These are phyloP conservation scores for Elsinoe fawcettii DNA, from an alignment of 2,329 filamentous ascomycete species.

Conservation along the genomic window DNA sequence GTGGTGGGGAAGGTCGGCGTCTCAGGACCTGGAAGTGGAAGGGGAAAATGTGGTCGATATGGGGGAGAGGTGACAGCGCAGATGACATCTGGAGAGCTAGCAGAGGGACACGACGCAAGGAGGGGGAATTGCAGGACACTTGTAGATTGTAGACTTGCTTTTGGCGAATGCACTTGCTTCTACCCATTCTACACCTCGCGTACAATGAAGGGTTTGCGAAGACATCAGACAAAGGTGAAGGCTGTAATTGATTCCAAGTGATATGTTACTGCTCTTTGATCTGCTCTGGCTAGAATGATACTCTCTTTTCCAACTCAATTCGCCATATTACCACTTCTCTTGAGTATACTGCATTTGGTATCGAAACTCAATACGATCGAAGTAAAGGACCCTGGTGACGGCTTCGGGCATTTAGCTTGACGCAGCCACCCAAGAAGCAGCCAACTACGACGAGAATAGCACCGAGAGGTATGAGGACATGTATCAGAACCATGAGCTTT, in stretches of 20 bases:
- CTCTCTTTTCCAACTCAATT: background rate
- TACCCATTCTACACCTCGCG: too few relatives aligned
- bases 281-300: background rate
- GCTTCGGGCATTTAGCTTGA: background rate
- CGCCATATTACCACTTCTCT: background rate
- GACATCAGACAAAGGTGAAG: background rate
- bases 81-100: too few relatives aligned
- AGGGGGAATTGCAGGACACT: too few relatives aligned
- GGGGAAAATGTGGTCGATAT: too few relatives aligned
- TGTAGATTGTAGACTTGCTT: background rate
- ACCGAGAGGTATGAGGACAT: background rate
- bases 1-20: too few relatives aligned
- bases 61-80: too few relatives aligned
- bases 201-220: background rate
- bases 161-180: background rate
- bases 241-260: background rate
- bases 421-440: background rate
- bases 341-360: background rate
- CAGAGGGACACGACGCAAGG: too few relatives aligned
- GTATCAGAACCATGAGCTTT: background rate
- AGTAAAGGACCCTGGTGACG: background rate
- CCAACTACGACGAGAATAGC: background rate
- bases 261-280: background rate
- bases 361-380: background rate
- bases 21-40: too few relatives aligned